phyloP scores from a whole-genome alignment of 148 eudicot genomes.

The Camellia granthamiana region DNA sequence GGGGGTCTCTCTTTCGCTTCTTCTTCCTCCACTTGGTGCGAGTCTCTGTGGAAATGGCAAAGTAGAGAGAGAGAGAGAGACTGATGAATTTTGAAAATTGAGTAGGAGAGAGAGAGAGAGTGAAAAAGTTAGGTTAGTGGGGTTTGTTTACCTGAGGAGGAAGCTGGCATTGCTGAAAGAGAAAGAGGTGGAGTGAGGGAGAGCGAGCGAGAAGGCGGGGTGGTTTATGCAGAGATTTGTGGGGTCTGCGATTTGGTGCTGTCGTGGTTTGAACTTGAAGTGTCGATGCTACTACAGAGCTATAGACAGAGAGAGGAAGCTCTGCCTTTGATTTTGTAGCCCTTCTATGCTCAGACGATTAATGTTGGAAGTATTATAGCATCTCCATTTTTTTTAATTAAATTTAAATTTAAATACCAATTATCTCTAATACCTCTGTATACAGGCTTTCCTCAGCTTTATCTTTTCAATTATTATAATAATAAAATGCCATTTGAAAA shows the following conservation, averaged over 20 bases:
- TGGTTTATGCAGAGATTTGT: neutral
- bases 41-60: conserved; percentile 35
- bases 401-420: too few relatives aligned
- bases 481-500: too few relatives aligned
- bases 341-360: too few relatives aligned
- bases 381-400: too few relatives aligned
- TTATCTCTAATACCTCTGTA: too few relatives aligned
- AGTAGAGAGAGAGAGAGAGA: neutral
- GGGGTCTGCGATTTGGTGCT: conserved; percentile 21
- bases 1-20: conserved; percentile 49
- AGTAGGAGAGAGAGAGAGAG: neutral
- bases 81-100: neutral
- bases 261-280: too few relatives aligned
- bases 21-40: conserved; percentile 65
- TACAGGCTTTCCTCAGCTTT: too few relatives aligned
- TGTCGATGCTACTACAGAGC: too few relatives aligned
- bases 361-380: too few relatives aligned
- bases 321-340: too few relatives aligned
- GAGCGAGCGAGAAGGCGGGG: neutral
- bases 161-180: conserved; percentile 61
- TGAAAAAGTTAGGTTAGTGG: neutral
- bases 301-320: too few relatives aligned
- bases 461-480: too few relatives aligned
- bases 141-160: conserved; percentile 57
- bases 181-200: neutral